phyloP scores from a whole-genome alignment of 345 rosid genomes.

The Brassica juncea region DNA sequence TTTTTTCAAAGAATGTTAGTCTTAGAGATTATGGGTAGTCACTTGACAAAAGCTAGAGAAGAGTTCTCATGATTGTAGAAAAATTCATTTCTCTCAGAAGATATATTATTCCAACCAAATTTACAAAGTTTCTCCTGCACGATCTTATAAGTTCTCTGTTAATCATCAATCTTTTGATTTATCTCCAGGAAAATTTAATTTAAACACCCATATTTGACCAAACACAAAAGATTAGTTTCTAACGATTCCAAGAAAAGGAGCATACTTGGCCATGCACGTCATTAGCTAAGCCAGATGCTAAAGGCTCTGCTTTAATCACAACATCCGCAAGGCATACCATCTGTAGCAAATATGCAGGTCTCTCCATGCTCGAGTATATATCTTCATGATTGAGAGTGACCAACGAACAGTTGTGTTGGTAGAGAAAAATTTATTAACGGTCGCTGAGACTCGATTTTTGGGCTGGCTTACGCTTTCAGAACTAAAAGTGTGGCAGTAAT shows the following conservation, averaged over 20 bases:
- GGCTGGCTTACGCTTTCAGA: constrained; percentile 63
- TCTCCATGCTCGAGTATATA: constrained; percentile 62
- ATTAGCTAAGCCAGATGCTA: constrained; percentile 88
- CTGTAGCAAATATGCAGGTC: constrained; percentile 52
- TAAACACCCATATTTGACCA: background rate
- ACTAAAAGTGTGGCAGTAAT: constrained; percentile 75
- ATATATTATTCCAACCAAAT: too few relatives aligned
- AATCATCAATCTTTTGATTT: too few relatives aligned
- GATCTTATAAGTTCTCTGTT: too few relatives aligned
- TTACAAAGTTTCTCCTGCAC: too few relatives aligned
- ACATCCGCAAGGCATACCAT: constrained; percentile 76
- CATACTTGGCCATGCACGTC: constrained; percentile 89
- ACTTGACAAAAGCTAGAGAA: too few relatives aligned
- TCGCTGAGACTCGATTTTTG: background rate
- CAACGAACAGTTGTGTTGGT: constrained; percentile 67
- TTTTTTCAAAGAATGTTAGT: too few relatives aligned
- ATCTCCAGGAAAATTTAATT: too few relatives aligned
- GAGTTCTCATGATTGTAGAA: too few relatives aligned
- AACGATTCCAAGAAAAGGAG: background rate
- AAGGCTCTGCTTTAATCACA: constrained; percentile 75
- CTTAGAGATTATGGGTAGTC: too few relatives aligned
- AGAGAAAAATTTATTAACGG: constrained; percentile 2
- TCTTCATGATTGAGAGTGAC: constrained; percentile 75
- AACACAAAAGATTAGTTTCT: background rate
- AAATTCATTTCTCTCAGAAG: too few relatives aligned